phyloP scores from a whole-genome alignment of 225 moss, liverwort and hornwort species.

The Sphagnum tenellum region DNA sequence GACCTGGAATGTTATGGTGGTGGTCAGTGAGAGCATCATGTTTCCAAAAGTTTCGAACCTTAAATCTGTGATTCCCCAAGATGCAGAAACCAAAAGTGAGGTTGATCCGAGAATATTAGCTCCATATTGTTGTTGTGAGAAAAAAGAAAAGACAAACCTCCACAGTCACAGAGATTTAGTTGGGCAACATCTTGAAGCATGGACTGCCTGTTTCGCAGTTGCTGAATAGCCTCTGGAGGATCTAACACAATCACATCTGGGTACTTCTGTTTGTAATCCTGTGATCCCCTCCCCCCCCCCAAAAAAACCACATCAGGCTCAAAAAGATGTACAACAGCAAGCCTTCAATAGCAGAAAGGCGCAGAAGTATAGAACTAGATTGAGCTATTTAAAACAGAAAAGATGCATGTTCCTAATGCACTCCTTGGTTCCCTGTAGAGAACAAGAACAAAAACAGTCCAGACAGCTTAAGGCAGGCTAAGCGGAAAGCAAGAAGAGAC shows the following conservation, averaged over 20 bases:
- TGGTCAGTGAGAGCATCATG: conserved; percentile 32
- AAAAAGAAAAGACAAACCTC: conserved; percentile 17
- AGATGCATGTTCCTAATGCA: no score
- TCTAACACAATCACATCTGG: conserved; percentile 44
- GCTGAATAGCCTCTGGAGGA: conserved; percentile 39
- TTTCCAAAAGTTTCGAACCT: conserved; percentile 5
- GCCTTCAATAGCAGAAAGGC: not conserved
- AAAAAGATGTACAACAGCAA: not conserved
- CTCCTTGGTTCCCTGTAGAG: not conserved
- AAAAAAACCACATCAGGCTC: not conserved
- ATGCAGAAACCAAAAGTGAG: not conserved
- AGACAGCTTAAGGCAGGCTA: conserved; percentile 25
- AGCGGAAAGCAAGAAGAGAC: conserved; percentile 35
- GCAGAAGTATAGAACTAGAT: not conserved
- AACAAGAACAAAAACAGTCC: conserved; percentile 21
- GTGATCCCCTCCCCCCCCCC: conserved; percentile 19
- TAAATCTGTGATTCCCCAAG: not conserved
- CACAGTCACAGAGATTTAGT: conserved; percentile 38
- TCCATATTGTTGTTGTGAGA: not conserved
- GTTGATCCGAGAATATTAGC: no score
- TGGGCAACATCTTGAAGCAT: conserved; percentile 51
- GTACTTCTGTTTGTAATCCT: conserved; percentile 29
- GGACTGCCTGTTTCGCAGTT: conserved; percentile 39
- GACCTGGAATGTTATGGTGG: conserved; percentile 16
- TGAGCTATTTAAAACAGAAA: no score